Conservation (phyloP, 1,284 basidiomycete genomes). For the Microbotryum silenes-acaulis region DNA sequence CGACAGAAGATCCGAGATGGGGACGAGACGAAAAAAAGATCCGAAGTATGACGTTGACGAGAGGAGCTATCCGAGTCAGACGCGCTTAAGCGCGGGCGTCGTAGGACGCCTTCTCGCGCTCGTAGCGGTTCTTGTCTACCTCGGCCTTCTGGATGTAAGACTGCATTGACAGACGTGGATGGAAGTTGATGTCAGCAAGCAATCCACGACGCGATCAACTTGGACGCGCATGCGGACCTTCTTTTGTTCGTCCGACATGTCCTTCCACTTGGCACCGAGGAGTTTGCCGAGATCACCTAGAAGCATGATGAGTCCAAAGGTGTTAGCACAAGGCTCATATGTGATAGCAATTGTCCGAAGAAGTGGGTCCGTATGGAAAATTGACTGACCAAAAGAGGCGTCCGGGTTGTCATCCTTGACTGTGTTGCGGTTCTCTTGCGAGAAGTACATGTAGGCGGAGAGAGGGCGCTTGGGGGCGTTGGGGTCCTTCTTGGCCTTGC, state of each 20-base stretch:
- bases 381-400: slow-evolving; percentile 70
- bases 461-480: slow-evolving; percentile 82
- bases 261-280: slow-evolving; percentile 84
- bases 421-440: slow-evolving; percentile 86
- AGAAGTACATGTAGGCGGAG: slow-evolving; percentile 98
- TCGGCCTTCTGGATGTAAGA: slow-evolving; percentile 84
- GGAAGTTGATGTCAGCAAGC: not conserved
- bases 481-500: slow-evolving; percentile 62
- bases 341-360: not conserved
- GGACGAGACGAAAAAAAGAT: no score
- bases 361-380: not conserved
- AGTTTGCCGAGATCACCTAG: slow-evolving; percentile 75
- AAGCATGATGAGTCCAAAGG: slow-evolving; percentile 15
- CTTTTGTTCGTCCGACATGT: slow-evolving; percentile 71
- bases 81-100: slow-evolving; percentile 38
- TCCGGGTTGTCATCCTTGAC: slow-evolving; percentile 94
- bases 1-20: no score
- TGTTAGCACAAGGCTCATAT: not conserved
- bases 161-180: slow-evolving; percentile 45
- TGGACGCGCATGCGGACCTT: slow-evolving; percentile 51
- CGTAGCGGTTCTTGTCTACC: slow-evolving; percentile 68
- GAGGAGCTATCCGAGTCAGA: no score
- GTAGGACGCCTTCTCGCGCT: slow-evolving; percentile 68
- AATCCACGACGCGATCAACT: not conserved
- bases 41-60: no score